A percentile compares a stretch with the other conserved stretches of the same genome.
Conservation (phyloP, 306 rosid species). For the Elaeagnus macrophylla region DNA sequence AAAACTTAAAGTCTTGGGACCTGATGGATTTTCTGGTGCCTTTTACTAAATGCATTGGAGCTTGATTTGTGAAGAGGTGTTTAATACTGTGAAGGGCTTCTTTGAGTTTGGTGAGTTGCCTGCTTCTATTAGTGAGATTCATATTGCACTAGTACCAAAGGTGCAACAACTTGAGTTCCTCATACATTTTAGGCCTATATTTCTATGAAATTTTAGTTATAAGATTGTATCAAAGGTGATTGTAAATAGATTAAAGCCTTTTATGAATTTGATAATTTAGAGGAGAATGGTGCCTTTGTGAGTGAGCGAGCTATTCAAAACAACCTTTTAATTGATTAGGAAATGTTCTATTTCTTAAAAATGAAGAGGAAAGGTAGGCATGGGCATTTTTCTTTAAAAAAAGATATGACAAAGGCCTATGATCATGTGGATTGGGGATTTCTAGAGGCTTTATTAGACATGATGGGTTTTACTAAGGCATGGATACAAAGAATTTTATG, state of each 20-base stretch:
- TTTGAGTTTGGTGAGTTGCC: too few relatives aligned
- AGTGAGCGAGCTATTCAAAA: not conserved
- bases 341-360: not conserved
- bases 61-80: too few relatives aligned
- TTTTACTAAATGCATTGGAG: too few relatives aligned
- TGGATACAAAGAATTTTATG: not conserved
- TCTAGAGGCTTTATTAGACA: not conserved
- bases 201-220: too few relatives aligned
- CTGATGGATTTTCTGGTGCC: too few relatives aligned
- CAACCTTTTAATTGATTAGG: not conserved
- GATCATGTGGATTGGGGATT: not conserved
- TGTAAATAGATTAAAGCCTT: not conserved
- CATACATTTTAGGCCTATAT: too few relatives aligned
- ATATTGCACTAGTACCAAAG: too few relatives aligned
- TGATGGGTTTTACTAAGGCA: not conserved
- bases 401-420: not conserved
- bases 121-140: too few relatives aligned
- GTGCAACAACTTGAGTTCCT: too few relatives aligned
- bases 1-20: too few relatives aligned
- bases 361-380: not conserved
- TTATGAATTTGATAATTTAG: not conserved
- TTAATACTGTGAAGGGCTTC: too few relatives aligned
- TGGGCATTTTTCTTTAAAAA: not conserved
- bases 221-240: too few relatives aligned
- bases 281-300: not conserved